Percentiles rank a stretch among this genome's conserved stretches.
Evolutionary conservation across 2,329 filamentous ascomycete genomes (phyloP).

Genomic region (Fulvia fulva): DNA sequence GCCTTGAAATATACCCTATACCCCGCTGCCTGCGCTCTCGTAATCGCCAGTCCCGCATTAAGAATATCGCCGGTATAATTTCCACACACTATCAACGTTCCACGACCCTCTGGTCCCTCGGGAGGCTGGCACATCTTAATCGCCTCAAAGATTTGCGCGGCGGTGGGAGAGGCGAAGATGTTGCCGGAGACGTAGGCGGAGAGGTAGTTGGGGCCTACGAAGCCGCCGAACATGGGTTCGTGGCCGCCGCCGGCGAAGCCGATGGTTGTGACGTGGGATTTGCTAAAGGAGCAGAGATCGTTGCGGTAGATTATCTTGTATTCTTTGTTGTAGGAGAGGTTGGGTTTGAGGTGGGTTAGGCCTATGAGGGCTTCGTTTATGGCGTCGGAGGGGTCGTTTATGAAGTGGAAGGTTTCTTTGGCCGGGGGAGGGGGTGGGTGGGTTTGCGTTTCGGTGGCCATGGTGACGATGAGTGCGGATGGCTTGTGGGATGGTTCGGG

Average conservation of each 20-base stretch:
- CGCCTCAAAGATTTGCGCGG: slow-evolving; percentile 59
- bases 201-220: slow-evolving; percentile 60
- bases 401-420: slow-evolving; percentile 37
- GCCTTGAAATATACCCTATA: slow-evolving; percentile 56
- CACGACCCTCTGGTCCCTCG: slow-evolving; percentile 39
- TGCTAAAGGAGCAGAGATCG: slow-evolving; percentile 31
- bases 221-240: slow-evolving; percentile 62
- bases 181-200: slow-evolving; percentile 58
- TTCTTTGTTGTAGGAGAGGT: slow-evolving; percentile 32
- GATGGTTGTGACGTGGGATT: slow-evolving; percentile 34
- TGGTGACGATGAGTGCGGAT: background rate
- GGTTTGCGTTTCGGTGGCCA: slow-evolving; percentile 22
- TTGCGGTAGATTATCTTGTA: slow-evolving; percentile 37
- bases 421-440: slow-evolving; percentile 18
- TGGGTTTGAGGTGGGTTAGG: slow-evolving; percentile 33
- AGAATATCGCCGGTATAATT: slow-evolving; percentile 64
- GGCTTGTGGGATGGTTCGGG: background rate
- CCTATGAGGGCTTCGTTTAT: slow-evolving; percentile 36
- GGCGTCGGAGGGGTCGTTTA: slow-evolving; percentile 33
- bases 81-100: slow-evolving; percentile 58
- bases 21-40: slow-evolving; percentile 54
- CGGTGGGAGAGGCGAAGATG: slow-evolving; percentile 61
- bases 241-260: slow-evolving; percentile 38
- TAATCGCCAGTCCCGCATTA: slow-evolving; percentile 58
- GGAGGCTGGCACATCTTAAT: slow-evolving; percentile 52